These are phyloP conservation scores for Citrullus colocynthis DNA, from an alignment of 306 rosid species.

Conservation along the genomic window DNA sequence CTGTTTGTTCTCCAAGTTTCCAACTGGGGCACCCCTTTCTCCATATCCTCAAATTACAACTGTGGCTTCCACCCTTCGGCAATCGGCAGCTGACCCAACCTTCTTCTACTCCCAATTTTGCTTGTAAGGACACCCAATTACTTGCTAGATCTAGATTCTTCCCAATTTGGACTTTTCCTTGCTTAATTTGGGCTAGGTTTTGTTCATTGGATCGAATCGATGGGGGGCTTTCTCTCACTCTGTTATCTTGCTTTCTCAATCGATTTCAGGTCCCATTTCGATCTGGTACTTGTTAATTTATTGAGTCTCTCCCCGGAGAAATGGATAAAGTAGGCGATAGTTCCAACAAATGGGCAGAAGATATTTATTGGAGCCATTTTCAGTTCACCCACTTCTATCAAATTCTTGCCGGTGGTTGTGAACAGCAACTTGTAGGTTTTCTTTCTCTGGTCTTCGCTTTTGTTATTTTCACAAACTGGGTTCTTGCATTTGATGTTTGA, in stretches of 20 bases:
- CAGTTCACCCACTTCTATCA: constrained; percentile 33
- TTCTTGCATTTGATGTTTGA: not conserved
- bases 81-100: not conserved
- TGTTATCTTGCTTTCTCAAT: not conserved
- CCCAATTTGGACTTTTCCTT: not conserved
- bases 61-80: not conserved
- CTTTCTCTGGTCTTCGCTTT: not conserved
- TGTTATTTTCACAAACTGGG: not conserved
- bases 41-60: not conserved
- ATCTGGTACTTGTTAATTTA: not conserved
- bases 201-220: not conserved
- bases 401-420: constrained; percentile 26
- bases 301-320: constrained; percentile 4
- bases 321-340: constrained; percentile 20
- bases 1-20: not conserved
- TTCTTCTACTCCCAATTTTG: not conserved
- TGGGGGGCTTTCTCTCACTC: not conserved
- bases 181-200: not conserved
- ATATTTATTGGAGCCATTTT: constrained; percentile 54
- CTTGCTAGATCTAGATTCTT: not conserved
- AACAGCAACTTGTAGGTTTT: constrained; percentile 37
- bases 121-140: not conserved
- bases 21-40: no score
- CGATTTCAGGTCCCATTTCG: not conserved
- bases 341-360: constrained; percentile 39